These are phyloP conservation scores for Epichloe festucae DNA, from an alignment of 2,329 filamentous ascomycete species.

Conservation along the genomic window DNA sequence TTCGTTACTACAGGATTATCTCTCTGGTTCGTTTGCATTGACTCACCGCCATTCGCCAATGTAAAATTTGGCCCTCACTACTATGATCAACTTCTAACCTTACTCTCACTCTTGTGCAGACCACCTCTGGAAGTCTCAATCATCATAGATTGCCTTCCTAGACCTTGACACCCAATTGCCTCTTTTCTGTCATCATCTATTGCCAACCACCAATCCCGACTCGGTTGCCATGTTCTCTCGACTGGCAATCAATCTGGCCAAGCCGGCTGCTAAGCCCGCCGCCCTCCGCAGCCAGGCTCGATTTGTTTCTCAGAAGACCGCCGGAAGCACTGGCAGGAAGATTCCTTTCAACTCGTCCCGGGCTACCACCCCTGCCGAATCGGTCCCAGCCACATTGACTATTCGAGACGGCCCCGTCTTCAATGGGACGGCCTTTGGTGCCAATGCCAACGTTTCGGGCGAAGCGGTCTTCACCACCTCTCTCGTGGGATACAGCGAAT, in stretches of 20 bases:
- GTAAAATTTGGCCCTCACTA: constrained; percentile 13
- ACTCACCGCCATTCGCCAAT: constrained; percentile 24
- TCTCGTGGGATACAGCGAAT: constrained; percentile 95
- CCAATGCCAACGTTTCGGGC: constrained; percentile 90
- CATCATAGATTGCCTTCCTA: constrained; percentile 12
- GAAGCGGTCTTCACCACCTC: constrained; percentile 99
- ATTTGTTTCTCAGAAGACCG: constrained; percentile 25
- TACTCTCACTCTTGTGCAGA: constrained; percentile 14
- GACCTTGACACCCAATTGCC: not conserved
- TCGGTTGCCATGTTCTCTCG: constrained; percentile 45
- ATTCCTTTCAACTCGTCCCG: constrained; percentile 46
- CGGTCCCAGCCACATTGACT: constrained; percentile 65
- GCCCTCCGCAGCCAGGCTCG: constrained; percentile 26
- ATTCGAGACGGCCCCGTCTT: constrained; percentile 95
- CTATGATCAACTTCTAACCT: constrained; percentile 5
- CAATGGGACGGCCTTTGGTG: constrained; percentile 91
- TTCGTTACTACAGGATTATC: constrained; percentile 49
- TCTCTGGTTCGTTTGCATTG: constrained; percentile 47
- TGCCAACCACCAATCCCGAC: not conserved
- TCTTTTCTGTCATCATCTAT: not conserved
- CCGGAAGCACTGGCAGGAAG: constrained; percentile 56
- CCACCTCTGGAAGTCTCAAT: constrained; percentile 30
- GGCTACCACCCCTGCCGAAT: constrained; percentile 50
- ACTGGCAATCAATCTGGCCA: constrained; percentile 38
- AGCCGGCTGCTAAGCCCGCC: constrained; percentile 35